These are phyloP conservation scores for Epichloe festucae DNA, from an alignment of 2,329 filamentous ascomycete species.

Conservation along the genomic window DNA sequence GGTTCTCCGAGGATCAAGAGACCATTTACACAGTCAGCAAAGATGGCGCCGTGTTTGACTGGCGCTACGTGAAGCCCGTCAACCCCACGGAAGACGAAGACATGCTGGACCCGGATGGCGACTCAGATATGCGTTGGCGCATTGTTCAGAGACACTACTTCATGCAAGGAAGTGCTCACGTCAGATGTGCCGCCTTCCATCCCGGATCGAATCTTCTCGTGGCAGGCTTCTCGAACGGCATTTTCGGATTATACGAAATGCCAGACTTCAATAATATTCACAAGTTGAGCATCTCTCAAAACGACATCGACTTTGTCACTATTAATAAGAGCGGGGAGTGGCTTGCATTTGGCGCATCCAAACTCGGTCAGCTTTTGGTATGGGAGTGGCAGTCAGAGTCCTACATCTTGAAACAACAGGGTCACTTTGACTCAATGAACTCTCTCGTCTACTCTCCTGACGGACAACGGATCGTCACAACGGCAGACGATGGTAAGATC, in stretches of 20 bases:
- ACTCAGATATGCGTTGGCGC: constrained; percentile 67
- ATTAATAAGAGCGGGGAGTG: constrained; percentile 93
- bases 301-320: constrained; percentile 87
- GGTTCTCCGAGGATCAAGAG: constrained; percentile 91
- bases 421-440: constrained; percentile 94
- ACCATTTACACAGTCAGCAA: constrained; percentile 93
- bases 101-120: constrained; percentile 46
- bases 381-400: constrained; percentile 99
- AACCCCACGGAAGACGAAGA: constrained; percentile 45
- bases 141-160: constrained; percentile 90
- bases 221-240: constrained; percentile 85
- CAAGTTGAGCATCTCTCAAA: constrained; percentile 85
- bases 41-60: constrained; percentile 91
- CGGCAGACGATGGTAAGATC: constrained; percentile 92
- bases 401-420: constrained; percentile 96
- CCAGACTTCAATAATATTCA: constrained; percentile 95
- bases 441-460: constrained; percentile 86
- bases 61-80: constrained; percentile 64
- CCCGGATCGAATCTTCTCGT: constrained; percentile 82
- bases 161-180: constrained; percentile 75
- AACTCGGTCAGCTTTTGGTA: constrained; percentile 87
- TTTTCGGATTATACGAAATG: constrained; percentile 90
- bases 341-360: constrained; percentile 93
- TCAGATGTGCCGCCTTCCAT: constrained; percentile 87
- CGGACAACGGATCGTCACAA: constrained; percentile 83